phyloP scores from a whole-genome alignment of 306 rosid genomes.

The Fagus sylvatica region DNA sequence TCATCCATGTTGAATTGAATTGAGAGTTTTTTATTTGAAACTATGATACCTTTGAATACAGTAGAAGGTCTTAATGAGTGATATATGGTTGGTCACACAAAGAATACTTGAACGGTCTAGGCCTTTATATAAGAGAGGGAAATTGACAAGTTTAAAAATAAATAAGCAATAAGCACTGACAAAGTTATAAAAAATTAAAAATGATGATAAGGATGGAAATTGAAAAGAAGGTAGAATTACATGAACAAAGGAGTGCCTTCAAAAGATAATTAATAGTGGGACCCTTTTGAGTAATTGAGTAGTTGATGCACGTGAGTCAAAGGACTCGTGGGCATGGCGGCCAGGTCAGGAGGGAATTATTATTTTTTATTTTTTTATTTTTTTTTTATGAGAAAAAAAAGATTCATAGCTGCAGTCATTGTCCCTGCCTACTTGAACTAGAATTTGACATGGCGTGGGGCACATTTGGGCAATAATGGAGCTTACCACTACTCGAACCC shows the following conservation, averaged over 20 bases:
- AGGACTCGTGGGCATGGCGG: slow-evolving; percentile 32
- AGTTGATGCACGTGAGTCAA: slow-evolving; percentile 37
- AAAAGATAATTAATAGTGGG: neutral
- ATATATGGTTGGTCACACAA: neutral
- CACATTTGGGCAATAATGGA: no score
- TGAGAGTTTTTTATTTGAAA: neutral
- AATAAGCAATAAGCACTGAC: no score
- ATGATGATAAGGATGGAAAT: neutral
- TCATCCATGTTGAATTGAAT: slow-evolving; percentile 9
- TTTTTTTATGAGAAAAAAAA: no score
- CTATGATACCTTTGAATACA: neutral
- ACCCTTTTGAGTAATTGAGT: neutral
- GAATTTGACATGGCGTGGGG: no score
- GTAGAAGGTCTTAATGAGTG: neutral
- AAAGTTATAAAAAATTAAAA: neutral
- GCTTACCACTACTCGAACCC: no score
- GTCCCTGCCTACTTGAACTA: no score
- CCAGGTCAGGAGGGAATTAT: slow-evolving; percentile 2
- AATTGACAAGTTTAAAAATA: neutral
- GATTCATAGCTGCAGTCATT: no score
- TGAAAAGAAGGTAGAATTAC: neutral
- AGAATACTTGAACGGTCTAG: neutral
- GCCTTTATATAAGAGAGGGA: slow-evolving; percentile 12
- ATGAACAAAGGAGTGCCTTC: neutral
- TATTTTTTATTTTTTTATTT: no score